A percentile compares a stretch with the other conserved stretches of the same genome.
Evolutionary conservation across 2,329 filamentous ascomycete genomes (phyloP).

Genomic region (Epichloe aotearoae): DNA sequence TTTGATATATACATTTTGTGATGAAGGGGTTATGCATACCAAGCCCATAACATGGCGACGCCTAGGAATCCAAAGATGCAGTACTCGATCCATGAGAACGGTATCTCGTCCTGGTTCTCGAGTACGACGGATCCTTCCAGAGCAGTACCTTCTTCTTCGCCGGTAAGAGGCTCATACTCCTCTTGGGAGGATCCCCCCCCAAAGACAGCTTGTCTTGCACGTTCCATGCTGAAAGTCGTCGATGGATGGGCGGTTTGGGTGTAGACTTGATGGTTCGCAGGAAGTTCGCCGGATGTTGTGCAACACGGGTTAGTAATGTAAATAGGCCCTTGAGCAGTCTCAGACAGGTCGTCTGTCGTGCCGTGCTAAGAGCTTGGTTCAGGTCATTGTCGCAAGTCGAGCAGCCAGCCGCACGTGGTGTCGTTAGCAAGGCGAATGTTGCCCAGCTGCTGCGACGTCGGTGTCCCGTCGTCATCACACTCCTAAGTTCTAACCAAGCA

Average conservation of each 20-base stretch:
- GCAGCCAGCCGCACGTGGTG: not conserved
- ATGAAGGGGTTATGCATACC: conserved; percentile 42
- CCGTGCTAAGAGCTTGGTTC: not conserved
- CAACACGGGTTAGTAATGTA: not conserved
- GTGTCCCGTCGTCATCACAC: not conserved
- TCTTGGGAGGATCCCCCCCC: conserved; percentile 3
- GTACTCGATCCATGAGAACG: conserved; percentile 82
- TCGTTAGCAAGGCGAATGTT: not conserved
- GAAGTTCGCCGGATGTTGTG: not conserved
- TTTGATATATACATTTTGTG: not conserved
- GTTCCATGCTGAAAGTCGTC: conserved; percentile 12
- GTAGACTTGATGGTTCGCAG: not conserved
- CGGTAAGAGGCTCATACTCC: conserved; percentile 22
- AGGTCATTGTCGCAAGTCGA: not conserved
- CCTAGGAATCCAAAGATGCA: conserved; percentile 73
- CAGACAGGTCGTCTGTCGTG: not conserved
- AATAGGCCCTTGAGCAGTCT: too few species aligned
- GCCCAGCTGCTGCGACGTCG: not conserved
- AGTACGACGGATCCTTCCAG: conserved; percentile 14
- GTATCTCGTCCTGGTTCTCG: conserved; percentile 26
- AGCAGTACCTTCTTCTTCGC: conserved; percentile 14
- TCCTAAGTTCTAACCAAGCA: not conserved
- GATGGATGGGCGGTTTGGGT: not conserved
- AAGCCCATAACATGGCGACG: conserved; percentile 93
- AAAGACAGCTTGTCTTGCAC: conserved; percentile 11